phyloP scores from a whole-genome alignment of 2,329 filamentous ascomycete species.

The Penicillium sp. region DNA sequence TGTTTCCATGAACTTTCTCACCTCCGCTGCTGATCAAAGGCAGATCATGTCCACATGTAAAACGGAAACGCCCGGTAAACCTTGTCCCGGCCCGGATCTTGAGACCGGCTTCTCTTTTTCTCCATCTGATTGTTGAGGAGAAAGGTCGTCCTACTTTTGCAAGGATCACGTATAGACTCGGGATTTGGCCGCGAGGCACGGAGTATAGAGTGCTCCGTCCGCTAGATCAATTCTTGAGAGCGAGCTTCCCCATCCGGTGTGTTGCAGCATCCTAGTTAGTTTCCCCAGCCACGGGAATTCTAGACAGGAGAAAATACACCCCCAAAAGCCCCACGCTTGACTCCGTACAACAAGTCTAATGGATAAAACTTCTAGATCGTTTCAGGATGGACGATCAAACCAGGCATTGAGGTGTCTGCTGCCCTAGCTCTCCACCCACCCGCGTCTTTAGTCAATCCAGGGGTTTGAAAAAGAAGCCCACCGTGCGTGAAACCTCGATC shows the following conservation, averaged over 20 bases:
- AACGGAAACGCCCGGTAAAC: conserved; percentile 6
- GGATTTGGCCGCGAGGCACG: neutral
- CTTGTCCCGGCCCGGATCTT: conserved; percentile 1
- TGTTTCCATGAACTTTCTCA: neutral
- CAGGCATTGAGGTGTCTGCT: conserved; percentile 14
- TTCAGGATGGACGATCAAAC: conserved; percentile 41
- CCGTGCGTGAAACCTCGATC: conserved; percentile 18
- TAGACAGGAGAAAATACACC: conserved; percentile 1
- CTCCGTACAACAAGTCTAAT: conserved; percentile 11
- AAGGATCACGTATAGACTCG: neutral
- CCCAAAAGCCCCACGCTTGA: conserved; percentile 15
- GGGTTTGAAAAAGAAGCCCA: conserved; percentile 4
- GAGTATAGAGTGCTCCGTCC: neutral
- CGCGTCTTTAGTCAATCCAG: conserved; percentile 5
- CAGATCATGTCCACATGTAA: conserved; percentile 9
- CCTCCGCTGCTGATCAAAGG: neutral
- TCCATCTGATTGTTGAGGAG: neutral
- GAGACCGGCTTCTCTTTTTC: neutral
- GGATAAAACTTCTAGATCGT: conserved; percentile 35
- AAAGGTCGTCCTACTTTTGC: conserved; percentile 8
- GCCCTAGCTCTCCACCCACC: conserved; percentile 5
- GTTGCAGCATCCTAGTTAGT: conserved; percentile 10
- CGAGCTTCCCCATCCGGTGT: conserved; percentile 12
- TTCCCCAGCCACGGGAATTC: conserved; percentile 5
- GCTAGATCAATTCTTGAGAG: too few relatives aligned